phyloP scores from a whole-genome alignment of 2,329 filamentous ascomycete genomes.

The Cryphonectria radicalis region DNA sequence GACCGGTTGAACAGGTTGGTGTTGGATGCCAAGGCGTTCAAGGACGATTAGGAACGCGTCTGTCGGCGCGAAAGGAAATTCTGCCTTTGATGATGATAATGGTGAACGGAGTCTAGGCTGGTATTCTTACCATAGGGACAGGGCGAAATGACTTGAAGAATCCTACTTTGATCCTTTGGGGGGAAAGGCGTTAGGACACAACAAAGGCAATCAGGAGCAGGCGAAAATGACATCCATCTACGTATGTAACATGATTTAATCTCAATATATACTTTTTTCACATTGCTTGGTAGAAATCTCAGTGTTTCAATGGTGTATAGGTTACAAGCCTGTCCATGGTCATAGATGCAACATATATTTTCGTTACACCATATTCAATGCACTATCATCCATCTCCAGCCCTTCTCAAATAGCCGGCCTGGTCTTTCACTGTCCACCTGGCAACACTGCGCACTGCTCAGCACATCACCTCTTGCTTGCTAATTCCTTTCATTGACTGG shows the following conservation, averaged over 20 bases:
- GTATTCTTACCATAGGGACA: not conserved
- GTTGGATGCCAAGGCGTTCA: slow-evolving; percentile 53
- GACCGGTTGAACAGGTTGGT: slow-evolving; percentile 54
- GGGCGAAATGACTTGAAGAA: not conserved
- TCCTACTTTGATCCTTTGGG: not conserved
- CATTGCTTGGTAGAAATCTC: not conserved
- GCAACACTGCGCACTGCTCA: not conserved
- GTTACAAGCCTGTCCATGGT: not conserved
- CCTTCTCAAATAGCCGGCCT: not conserved
- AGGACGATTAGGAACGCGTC: slow-evolving; percentile 48
- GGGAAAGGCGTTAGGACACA: not conserved
- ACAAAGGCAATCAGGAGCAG: not conserved
- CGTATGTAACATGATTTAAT: slow-evolving; percentile 18
- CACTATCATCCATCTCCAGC: not conserved
- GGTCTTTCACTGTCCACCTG: not conserved
- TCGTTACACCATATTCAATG: not conserved
- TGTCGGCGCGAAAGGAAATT: slow-evolving; percentile 7
- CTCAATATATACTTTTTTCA: not conserved
- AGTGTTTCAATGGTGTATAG: not conserved
- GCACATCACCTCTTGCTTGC: not conserved
- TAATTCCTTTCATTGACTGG: not conserved
- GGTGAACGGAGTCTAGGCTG: slow-evolving; percentile 35
- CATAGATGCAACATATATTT: not conserved
- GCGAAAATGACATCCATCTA: not conserved
- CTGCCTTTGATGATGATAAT: slow-evolving; percentile 16